These are phyloP conservation scores for Zygnema circumcarinatum DNA, from an alignment of 139 green algal species.

Conservation along the genomic window DNA sequence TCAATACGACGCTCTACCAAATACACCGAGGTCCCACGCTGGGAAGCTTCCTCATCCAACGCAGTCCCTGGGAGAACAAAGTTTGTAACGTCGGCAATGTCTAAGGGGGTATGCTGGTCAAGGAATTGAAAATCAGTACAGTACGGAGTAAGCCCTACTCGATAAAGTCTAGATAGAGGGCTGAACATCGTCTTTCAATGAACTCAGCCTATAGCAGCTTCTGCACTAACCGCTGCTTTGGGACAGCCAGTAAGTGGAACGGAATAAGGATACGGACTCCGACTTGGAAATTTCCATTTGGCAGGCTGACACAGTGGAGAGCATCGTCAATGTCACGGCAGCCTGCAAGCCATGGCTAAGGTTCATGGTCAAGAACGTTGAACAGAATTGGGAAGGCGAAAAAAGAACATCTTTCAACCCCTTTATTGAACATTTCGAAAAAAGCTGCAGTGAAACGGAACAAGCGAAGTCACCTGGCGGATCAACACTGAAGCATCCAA, in stretches of 20 bases:
- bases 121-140: slow-evolving; percentile 17
- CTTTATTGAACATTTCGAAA: too few species aligned
- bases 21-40: slow-evolving; percentile 67
- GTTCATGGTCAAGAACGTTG: slow-evolving; percentile 23
- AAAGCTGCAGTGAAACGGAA: slow-evolving; percentile 15
- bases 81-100: slow-evolving; percentile 72
- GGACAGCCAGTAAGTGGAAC: too few species aligned
- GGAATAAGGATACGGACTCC: slow-evolving; percentile 55
- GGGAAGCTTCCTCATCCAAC: slow-evolving; percentile 63
- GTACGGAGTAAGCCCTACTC: too few species aligned
- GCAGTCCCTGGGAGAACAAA: slow-evolving; percentile 63
- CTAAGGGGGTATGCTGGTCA: too few species aligned
- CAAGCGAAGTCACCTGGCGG: slow-evolving; percentile 40
- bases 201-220: too few species aligned
- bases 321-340: slow-evolving; percentile 71
- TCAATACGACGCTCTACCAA: slow-evolving; percentile 69
- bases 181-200: too few species aligned
- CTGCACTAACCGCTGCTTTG: too few species aligned
- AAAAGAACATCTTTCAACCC: too few species aligned
- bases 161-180: too few species aligned
- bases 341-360: slow-evolving; percentile 47
- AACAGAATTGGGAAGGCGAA: too few species aligned
- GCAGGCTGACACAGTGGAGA: slow-evolving; percentile 64
- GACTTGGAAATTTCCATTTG: slow-evolving; percentile 73
- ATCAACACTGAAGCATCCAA: slow-evolving; percentile 63